These are phyloP conservation scores for Salvia hispanica DNA, from an alignment of 257 asterid genomes.

Conservation along the genomic window DNA sequence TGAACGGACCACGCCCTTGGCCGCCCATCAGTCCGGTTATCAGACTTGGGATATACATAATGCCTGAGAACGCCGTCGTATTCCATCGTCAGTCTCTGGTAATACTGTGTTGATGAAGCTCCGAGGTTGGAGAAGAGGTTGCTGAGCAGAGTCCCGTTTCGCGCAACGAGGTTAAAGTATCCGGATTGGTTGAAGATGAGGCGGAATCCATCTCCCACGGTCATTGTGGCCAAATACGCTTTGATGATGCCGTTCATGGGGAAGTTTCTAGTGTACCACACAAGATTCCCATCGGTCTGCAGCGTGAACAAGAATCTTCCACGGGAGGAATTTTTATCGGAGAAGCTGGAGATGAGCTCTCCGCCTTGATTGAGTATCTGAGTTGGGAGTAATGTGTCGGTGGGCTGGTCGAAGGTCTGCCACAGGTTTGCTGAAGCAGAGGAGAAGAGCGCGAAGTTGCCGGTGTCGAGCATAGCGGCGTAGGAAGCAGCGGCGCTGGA, in stretches of 20 bases:
- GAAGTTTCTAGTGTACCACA: slow-evolving; percentile 30
- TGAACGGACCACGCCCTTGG: slow-evolving; percentile 30
- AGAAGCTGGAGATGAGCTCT: slow-evolving; percentile 29
- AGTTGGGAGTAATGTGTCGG: slow-evolving; percentile 34
- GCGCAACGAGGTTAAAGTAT: slow-evolving; percentile 20
- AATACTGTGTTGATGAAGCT: neutral
- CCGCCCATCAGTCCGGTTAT: too few species aligned
- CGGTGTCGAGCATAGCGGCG: slow-evolving; percentile 41
- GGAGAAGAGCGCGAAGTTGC: slow-evolving; percentile 35
- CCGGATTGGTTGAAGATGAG: slow-evolving; percentile 41
- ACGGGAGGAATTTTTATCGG: slow-evolving; percentile 12
- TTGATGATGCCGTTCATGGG: slow-evolving; percentile 14
- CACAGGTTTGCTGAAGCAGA: slow-evolving; percentile 22
- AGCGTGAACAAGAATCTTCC: slow-evolving; percentile 30
- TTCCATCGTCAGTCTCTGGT: slow-evolving; percentile 37
- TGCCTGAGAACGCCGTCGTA: slow-evolving; percentile 42
- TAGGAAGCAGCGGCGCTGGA: slow-evolving; percentile 29
- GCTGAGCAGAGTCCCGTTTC: slow-evolving; percentile 7
- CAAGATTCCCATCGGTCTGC: slow-evolving; percentile 38
- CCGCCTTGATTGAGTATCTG: slow-evolving; percentile 15
- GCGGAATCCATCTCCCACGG: slow-evolving; percentile 26
- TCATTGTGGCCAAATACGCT: slow-evolving; percentile 15
- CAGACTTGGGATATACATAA: slow-evolving; percentile 29
- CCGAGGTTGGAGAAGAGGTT: neutral
- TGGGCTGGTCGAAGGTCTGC: slow-evolving; percentile 42